These are phyloP conservation scores for Catharanthus roseus DNA, from an alignment of 257 asterid species.

Conservation along the genomic window DNA sequence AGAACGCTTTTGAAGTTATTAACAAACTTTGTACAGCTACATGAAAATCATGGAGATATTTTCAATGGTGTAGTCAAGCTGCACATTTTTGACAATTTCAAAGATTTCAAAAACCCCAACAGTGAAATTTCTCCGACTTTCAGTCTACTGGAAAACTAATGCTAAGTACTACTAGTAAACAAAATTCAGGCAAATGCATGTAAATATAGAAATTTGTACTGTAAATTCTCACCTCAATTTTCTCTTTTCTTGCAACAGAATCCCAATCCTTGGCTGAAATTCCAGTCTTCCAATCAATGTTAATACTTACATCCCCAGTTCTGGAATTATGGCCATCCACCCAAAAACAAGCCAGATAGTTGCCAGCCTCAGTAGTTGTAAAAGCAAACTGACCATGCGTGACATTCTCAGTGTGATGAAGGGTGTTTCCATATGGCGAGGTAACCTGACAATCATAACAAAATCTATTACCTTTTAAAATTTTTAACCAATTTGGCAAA, in stretches of 20 bases:
- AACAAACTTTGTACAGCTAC: neutral
- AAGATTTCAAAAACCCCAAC: neutral
- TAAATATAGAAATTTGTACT: neutral
- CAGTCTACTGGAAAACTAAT: neutral
- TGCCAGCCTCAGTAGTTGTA: slow-evolving; percentile 74
- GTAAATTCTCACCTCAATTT: slow-evolving; percentile 55
- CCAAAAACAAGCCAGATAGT: slow-evolving; percentile 83
- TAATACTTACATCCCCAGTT: slow-evolving; percentile 53
- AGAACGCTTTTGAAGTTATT: neutral
- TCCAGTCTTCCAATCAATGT: slow-evolving; percentile 86
- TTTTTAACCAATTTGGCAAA: neutral
- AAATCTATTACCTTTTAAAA: neutral
- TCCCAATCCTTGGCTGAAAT: slow-evolving; percentile 94
- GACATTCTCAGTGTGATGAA: slow-evolving; percentile 60
- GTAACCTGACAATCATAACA: slow-evolving; percentile 38
- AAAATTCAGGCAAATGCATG: neutral
- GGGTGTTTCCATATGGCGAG: slow-evolving; percentile 72
- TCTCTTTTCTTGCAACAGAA: slow-evolving; percentile 84
- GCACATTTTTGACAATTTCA: neutral
- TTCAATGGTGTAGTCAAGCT: too few species aligned
- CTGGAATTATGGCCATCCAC: slow-evolving; percentile 41
- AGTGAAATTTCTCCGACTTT: neutral
- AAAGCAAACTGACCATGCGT: slow-evolving; percentile 88
- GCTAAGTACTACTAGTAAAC: neutral
- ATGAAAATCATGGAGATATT: neutral